Evolutionary conservation across 2,329 filamentous ascomycete species (phyloP), one percentile per base, ranked within the genome.

Genomic region (Exserohilum rostratum): DNA sequence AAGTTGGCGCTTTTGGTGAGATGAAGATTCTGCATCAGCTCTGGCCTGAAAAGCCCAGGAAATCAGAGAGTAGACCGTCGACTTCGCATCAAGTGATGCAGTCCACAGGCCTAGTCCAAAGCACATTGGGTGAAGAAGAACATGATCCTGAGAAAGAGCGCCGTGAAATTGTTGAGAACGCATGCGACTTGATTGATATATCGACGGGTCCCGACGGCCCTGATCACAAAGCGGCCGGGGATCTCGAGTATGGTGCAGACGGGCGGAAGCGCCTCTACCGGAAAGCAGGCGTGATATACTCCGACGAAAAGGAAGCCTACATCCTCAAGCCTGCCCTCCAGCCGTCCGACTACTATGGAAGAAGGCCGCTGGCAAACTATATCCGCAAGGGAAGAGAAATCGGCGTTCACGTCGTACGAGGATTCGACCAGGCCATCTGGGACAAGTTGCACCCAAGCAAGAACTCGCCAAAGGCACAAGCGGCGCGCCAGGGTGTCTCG

Each of bases 1-100:
- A 96, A 46, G 91, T 97, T 53, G 95, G 95, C 1, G 88, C 93
- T 1, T 81, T 89, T 9, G 95, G 93, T 0, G 95, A 99, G 75
- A 89, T 95, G 77, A 98, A 98, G 73, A 88, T 97, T 6, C 85
- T 90, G 0, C 87, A 96, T 74, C 86, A 82, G 31, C 78, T 98
- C 7, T 97, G 93, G 92, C 88, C 90, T 0, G 83, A 85, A 42
- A 81, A 83, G 81, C 83, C 46, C 78, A 87, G 71, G 82, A 85
- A 43, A 74, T 75, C 29, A 10, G 73, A 78, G 77, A 66, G 79
- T 78, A 76, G 66, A 62, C 78, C 67, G 47, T 74, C 61, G 51
- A 78, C 73, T 46, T 72, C 70, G 58, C 76, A 59, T 51, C 68
- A 69, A 50, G 60, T 67, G 48, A 61, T 68, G 68, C 50, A 65